Conservation (phyloP, 2,329 filamentous ascomycete genomes). For the Pseudogymnoascus sp. region DNA sequence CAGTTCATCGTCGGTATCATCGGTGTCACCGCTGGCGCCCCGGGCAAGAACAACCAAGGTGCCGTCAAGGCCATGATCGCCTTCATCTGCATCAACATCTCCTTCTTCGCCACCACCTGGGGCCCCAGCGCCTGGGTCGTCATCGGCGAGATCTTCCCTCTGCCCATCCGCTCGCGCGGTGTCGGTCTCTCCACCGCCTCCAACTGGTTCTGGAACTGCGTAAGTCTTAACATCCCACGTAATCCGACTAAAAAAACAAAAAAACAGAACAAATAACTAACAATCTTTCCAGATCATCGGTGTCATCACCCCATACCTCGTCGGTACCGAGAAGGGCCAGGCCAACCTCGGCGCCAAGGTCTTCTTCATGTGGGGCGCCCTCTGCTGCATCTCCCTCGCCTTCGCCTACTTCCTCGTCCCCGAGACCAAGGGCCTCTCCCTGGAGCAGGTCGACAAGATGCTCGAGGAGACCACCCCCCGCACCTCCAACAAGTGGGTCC, state of each 20-base stretch:
- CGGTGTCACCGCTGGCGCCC: slow-evolving; percentile 42
- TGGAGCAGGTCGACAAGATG: slow-evolving; percentile 65
- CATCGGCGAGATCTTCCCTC: slow-evolving; percentile 81
- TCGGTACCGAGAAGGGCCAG: slow-evolving; percentile 50
- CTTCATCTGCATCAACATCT: slow-evolving; percentile 85
- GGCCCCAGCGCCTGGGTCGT: slow-evolving; percentile 73
- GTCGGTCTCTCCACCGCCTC: slow-evolving; percentile 77
- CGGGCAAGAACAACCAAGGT: slow-evolving; percentile 43
- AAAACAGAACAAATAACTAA: too few species aligned
- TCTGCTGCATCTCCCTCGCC: slow-evolving; percentile 46
- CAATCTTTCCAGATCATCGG: slow-evolving; percentile 53
- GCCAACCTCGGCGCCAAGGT: slow-evolving; percentile 62
- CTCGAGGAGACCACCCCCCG: slow-evolving; percentile 41
- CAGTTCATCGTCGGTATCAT: slow-evolving; percentile 77
- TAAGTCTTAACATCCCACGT: neutral
- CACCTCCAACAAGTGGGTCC: slow-evolving; percentile 22
- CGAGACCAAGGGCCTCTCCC: slow-evolving; percentile 65
- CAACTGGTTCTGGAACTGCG: slow-evolving; percentile 85
- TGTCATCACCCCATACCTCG: slow-evolving; percentile 64
- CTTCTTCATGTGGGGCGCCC: slow-evolving; percentile 60
- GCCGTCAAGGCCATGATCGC: slow-evolving; percentile 66
- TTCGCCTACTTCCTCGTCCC: slow-evolving; percentile 56
- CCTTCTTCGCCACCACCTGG: slow-evolving; percentile 85
- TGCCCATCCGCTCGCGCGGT: slow-evolving; percentile 78
- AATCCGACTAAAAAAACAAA: neutral